Conservation (phyloP, 306 rosid genomes). For the Lotus japonicus region DNA sequence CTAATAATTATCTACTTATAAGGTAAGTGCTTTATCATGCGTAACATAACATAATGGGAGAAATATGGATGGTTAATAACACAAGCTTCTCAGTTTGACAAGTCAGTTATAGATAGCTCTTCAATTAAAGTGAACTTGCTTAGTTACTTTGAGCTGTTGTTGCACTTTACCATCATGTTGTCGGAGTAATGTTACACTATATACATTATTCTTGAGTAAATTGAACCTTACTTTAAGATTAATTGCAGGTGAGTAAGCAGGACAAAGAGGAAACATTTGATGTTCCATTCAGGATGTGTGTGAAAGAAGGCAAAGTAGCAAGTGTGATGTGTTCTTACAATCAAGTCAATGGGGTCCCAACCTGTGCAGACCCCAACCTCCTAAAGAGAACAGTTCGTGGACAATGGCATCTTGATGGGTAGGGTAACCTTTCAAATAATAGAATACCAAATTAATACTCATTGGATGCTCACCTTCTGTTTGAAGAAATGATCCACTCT, state of each 20-base stretch:
- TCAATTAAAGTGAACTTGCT: background rate
- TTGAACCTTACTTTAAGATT: background rate
- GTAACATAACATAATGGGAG: background rate
- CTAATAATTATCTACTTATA: no score
- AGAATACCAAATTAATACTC: background rate
- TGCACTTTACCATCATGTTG: background rate
- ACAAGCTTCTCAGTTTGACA: background rate
- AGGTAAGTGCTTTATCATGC: background rate
- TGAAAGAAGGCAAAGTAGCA: conserved; percentile 79
- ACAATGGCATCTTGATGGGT: conserved; percentile 85
- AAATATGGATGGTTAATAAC: background rate
- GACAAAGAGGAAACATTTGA: conserved; percentile 84
- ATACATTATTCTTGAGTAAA: no score
- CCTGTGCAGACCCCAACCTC: conserved; percentile 91
- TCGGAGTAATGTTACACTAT: background rate
- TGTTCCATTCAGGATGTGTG: conserved; percentile 89
- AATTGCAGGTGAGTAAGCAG: conserved; percentile 78
- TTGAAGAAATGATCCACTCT: background rate
- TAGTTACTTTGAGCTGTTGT: background rate
- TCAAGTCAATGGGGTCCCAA: conserved; percentile 93
- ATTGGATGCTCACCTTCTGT: background rate
- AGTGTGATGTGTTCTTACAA: conserved; percentile 95
- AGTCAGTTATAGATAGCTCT: background rate
- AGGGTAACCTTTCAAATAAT: background rate
- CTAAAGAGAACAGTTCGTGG: conserved; percentile 63